These are phyloP conservation scores for Plectranthus barbatus DNA, from an alignment of 257 asterid species.

Conservation along the genomic window DNA sequence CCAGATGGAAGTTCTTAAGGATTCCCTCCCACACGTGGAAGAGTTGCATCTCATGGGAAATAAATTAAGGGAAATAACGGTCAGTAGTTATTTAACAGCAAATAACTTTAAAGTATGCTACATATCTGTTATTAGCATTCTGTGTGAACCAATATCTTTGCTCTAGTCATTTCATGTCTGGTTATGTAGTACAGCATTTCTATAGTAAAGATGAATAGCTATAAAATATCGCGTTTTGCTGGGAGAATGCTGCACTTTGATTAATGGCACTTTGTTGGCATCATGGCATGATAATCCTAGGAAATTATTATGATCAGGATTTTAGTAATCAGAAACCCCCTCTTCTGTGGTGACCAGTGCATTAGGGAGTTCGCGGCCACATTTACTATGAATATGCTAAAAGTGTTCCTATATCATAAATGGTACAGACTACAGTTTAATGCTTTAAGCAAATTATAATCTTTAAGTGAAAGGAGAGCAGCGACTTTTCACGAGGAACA, in stretches of 20 bases:
- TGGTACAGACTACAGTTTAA: too few species aligned
- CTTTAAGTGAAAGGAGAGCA: not conserved
- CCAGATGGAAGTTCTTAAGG: constrained; percentile 79
- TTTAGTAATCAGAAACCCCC: not conserved
- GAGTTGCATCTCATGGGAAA: constrained; percentile 95
- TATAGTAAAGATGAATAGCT: not conserved
- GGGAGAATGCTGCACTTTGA: not conserved
- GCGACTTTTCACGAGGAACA: not conserved
- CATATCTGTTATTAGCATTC: not conserved
- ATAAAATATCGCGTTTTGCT: not conserved
- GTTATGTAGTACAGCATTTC: not conserved
- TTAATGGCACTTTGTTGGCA: not conserved
- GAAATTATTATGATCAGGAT: not conserved
- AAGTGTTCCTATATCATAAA: not conserved
- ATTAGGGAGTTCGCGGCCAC: not conserved
- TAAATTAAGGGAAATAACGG: constrained; percentile 55
- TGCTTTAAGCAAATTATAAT: not conserved
- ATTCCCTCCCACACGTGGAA: constrained; percentile 53
- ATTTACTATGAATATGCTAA: not conserved
- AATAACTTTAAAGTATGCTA: not conserved
- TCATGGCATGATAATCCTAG: not conserved
- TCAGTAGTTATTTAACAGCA: constrained; percentile 17
- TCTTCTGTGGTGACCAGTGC: not conserved
- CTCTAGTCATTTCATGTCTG: not conserved
- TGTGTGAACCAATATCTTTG: not conserved